Evolutionary conservation across 1,284 basidiomycete species (phyloP), one percentile per base, ranked within the genome.

Genomic region (Erythrobasidium hasegawianum): DNA sequence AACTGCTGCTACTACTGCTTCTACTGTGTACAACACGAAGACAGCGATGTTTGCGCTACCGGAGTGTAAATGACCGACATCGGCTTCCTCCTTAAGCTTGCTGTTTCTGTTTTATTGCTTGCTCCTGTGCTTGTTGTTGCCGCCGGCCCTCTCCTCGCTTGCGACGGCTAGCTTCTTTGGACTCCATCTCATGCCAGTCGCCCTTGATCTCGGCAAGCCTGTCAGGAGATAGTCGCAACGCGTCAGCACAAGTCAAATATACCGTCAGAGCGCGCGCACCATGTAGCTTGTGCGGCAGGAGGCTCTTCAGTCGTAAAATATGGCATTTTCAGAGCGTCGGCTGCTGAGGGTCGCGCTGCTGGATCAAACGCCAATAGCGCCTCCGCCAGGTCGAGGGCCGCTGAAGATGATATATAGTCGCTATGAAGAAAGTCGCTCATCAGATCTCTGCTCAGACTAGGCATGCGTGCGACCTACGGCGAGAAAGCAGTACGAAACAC

Each of bases 151-250:
- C 40, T 58, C 59, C 45, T 64, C 64, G n/a, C 64, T 68, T 70
- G 33, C 65, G 69, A 26, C 41, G 87, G 39, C 87, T 84, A 78
- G 90, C 89, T 62, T 86, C 81, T 78, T 93, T 93, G 29, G 88
- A 87, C 76, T 95, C 92, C 68, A 90, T 82, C 76, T 96, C 92
- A 76, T 96, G 92, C 91, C 92, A 96, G 76, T 96, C 93, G 45
- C 93, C 92, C 77, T 89, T 85, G 39, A 89, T 79, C 18, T 82
- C 84, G 11, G 84, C 82, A 68, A 89, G 78, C 33, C 33, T 33
- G 33, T 33, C 11, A 11, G 33, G 11, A 33, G 33, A 5, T 5
- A 11, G 33, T 33, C 33, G 33, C 33, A 33, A 33, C 5, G 11
- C 33, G n/a, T 33, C 33, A 33, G 33, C 33, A 33, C 5, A 33